phyloP scores from a whole-genome alignment of 2,329 filamentous ascomycete genomes.

The Claviceps arundinis region DNA sequence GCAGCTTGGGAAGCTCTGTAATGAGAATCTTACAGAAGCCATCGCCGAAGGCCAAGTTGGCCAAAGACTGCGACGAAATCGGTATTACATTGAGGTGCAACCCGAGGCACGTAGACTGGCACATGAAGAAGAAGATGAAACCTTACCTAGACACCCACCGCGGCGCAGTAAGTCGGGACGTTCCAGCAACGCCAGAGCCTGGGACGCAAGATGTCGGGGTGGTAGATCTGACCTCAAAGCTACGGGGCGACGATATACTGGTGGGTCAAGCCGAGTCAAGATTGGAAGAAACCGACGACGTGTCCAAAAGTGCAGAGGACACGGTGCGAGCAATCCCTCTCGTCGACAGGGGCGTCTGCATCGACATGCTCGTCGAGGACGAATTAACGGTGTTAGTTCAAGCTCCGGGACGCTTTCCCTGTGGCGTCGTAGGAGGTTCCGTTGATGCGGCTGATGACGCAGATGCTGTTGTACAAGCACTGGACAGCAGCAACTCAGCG shows the following conservation, averaged over 20 bases:
- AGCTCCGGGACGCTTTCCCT: slow-evolving; percentile 17
- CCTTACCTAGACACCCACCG: not conserved
- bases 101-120: slow-evolving; percentile 8
- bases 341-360: not conserved
- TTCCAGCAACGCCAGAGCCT: not conserved
- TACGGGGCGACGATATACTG: not conserved
- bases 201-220: not conserved
- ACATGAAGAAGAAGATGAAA: not conserved
- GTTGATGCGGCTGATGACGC: slow-evolving; percentile 1
- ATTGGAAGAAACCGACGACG: not conserved
- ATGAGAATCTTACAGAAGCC: slow-evolving; percentile 13
- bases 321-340: not conserved
- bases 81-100: slow-evolving; percentile 17
- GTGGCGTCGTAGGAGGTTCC: slow-evolving; percentile 14
- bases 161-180: not conserved
- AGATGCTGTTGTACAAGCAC: not conserved
- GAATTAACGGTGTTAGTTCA: slow-evolving; percentile 5
- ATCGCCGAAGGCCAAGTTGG: slow-evolving; percentile 13
- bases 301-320: not conserved
- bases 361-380: slow-evolving; percentile 2
- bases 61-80: slow-evolving; percentile 12
- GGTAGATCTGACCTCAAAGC: not conserved
- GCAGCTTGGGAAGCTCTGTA: slow-evolving; percentile 10
- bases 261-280: not conserved
- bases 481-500: not conserved